A percentile compares a stretch with the other conserved stretches of the same genome.
These are phyloP conservation scores for Hymenotorrendiella dingleyae DNA, from an alignment of 2,329 filamentous ascomycete species.

Conservation along the genomic window DNA sequence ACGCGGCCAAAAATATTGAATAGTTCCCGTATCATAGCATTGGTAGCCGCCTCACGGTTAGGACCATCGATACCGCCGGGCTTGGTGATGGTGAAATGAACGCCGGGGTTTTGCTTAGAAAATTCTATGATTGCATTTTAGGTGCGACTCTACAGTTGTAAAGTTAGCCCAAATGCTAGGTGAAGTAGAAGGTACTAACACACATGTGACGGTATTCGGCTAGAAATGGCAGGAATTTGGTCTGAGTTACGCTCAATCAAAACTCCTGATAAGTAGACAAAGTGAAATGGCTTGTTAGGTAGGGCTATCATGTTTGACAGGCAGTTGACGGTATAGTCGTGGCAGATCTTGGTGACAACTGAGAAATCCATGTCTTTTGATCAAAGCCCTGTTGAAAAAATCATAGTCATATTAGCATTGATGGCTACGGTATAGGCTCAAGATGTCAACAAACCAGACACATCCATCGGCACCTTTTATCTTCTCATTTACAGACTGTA, in stretches of 20 bases:
- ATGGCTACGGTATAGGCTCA: too few species aligned
- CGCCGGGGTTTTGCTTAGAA: conserved; percentile 33
- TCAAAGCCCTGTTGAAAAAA: too few species aligned
- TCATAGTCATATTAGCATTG: too few species aligned
- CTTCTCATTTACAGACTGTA: too few species aligned
- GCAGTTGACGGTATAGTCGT: conserved; percentile 31
- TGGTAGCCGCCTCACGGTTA: conserved; percentile 9
- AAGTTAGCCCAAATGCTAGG: not conserved
- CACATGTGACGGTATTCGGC: conserved; percentile 40
- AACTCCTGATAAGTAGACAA: conserved; percentile 44
- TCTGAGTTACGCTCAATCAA: conserved; percentile 38
- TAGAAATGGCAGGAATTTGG: conserved; percentile 34
- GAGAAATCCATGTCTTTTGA: conserved; percentile 28
- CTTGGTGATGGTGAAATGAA: conserved; percentile 37
- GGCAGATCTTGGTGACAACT: conserved; percentile 36
- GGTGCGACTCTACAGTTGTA: not conserved
- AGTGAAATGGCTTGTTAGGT: conserved; percentile 34
- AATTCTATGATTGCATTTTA: conserved; percentile 33
- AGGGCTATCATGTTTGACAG: conserved; percentile 32
- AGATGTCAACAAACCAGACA: too few species aligned
- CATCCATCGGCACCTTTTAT: too few species aligned
- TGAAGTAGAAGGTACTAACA: conserved; percentile 29
- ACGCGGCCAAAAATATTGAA: not conserved
- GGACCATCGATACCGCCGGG: conserved; percentile 36
- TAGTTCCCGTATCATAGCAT: not conserved